Evolutionary conservation across 176 grass and related monocot genomes (phyloP), one percentile per base, ranked within the genome.

Genomic region (Puya raimondii): DNA sequence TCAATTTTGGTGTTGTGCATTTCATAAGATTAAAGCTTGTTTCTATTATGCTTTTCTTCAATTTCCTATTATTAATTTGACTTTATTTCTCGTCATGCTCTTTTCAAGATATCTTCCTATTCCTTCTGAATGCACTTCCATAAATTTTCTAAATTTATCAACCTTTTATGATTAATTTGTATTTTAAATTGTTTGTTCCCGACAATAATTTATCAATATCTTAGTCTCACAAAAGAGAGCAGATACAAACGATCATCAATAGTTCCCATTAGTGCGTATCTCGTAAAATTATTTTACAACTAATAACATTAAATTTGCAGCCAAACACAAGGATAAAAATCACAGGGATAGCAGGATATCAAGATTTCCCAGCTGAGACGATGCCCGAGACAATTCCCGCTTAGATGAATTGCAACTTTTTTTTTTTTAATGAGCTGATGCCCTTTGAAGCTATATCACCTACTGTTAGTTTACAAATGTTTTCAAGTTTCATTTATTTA

Each of bases 291-390:
- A 70, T 22, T 50, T 22, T 57, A 56, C 11, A 63, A 27, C 48
- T 64, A n/a, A 53, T 26, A 9, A 14, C 17, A 49, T 83, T 15
- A n/a, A 20, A 64, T 73, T 73, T 79, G 80, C 73, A 93, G 94
- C 94, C 94, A 81, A 90, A 83, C 69, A 91, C 94, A 21, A 79
- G 84, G 80, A 64, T 93, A 65, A 86, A 66, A 77, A 93, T 97
- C 68, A 84, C 90, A 0, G 93, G 89, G 51, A 93, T 99, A 84
- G 91, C 79, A 67, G 89, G 94, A 82, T 93, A 99, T 2, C 83
- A 93, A 76, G 87, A 93, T 1, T 99, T 79, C 25, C 92, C 88
- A 78, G 83, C 81, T 22, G 88, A 91, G 64, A 83, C 82, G 14
- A 82, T 91, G 78, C 76, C 81, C 10, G 82, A 82, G 23, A 66